phyloP scores from a whole-genome alignment of 768 basidiomycete species.

The Glaciozyma martinii region DNA sequence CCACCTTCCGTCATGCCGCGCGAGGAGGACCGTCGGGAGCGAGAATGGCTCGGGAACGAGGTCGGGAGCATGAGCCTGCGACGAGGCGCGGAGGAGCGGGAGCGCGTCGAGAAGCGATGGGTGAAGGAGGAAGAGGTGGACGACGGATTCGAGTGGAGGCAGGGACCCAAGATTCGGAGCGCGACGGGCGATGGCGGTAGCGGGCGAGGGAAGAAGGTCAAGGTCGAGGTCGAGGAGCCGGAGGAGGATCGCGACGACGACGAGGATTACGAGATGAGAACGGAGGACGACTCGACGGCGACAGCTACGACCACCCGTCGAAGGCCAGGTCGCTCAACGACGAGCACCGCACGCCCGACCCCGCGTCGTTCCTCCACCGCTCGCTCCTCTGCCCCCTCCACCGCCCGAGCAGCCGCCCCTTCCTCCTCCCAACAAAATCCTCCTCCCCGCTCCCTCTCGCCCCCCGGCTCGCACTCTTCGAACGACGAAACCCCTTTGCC shows the following conservation, averaged over 20 bases:
- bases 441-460: not conserved
- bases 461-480: not conserved
- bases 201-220: not conserved
- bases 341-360: not conserved
- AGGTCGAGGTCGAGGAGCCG: not conserved
- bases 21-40: conserved; percentile 1
- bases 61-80: conserved; percentile 8
- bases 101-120: not conserved
- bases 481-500: not conserved
- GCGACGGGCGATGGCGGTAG: not conserved
- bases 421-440: not conserved
- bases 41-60: conserved; percentile 13
- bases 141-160: not conserved
- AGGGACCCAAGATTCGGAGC: not conserved
- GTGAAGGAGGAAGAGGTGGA: not conserved
- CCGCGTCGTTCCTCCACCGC: not conserved
- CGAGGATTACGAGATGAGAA: not conserved
- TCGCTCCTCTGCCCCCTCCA: not conserved
- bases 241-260: not conserved
- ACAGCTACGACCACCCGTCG: conserved; percentile 3
- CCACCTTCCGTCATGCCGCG: not conserved
- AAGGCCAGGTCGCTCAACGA: not conserved
- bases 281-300: not conserved
- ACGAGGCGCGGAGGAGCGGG: not conserved
- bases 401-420: not conserved